These are phyloP conservation scores for Debaryomyces nepalensis DNA, from an alignment of 1,139 yeast species.

Conservation along the genomic window DNA sequence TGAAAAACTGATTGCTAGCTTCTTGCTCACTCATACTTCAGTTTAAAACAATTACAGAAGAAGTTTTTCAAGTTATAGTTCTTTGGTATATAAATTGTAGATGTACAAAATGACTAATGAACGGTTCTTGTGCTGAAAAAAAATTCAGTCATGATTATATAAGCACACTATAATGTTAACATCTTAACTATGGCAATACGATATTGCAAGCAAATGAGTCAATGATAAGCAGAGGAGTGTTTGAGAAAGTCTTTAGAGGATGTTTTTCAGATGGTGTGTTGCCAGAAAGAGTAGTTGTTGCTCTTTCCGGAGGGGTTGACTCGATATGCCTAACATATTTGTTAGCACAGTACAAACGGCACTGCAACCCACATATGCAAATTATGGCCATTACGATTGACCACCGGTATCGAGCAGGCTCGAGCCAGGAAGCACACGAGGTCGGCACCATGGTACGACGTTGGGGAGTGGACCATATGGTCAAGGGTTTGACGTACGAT, in stretches of 20 bases:
- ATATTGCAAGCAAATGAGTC: background rate
- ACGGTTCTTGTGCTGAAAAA: conserved; percentile 10
- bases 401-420: conserved; percentile 55
- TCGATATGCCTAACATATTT: conserved; percentile 69
- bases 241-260: conserved; percentile 18
- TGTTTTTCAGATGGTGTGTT: conserved; percentile 17
- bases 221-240: conserved; percentile 19
- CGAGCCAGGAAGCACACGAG: conserved; percentile 50
- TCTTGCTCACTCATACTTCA: conserved; percentile 37
- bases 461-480: conserved; percentile 48
- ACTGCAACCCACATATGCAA: conserved; percentile 27
- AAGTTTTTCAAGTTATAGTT: background rate
- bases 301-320: conserved; percentile 84
- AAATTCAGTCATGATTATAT: conserved; percentile 7
- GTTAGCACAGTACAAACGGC: conserved; percentile 33
- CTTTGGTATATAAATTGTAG: background rate
- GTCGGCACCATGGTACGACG: conserved; percentile 39
- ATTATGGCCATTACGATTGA: conserved; percentile 61
- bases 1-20: conserved; percentile 38
- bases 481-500: conserved; percentile 40
- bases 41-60: conserved; percentile 1
- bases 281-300: conserved; percentile 35
- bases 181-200: too few relatives aligned
- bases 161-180: background rate
- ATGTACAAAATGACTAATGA: conserved; percentile 10